These are phyloP conservation scores for Tuber melanosporum DNA, from an alignment of 495 filamentous ascomycete genomes.

Conservation along the genomic window DNA sequence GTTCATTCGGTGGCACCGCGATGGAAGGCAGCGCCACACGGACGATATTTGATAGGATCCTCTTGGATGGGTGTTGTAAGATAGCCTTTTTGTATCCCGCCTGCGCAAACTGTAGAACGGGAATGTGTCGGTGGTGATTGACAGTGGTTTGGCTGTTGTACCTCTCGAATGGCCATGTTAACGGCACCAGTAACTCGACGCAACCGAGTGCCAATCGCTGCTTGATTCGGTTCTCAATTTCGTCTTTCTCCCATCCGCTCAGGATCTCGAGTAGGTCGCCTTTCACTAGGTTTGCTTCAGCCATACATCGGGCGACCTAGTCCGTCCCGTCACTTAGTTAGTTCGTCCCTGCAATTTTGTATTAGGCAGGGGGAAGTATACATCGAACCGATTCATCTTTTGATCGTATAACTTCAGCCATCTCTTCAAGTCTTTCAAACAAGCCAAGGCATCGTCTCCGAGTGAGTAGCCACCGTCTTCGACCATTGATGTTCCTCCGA, in stretches of 20 bases:
- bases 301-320: constrained; percentile 67
- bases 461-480: constrained; percentile 77
- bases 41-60: constrained; percentile 69
- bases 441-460: constrained; percentile 87
- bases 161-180: constrained; percentile 91
- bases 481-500: constrained; percentile 77
- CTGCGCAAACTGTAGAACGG: constrained; percentile 81
- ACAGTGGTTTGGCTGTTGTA: constrained; percentile 72
- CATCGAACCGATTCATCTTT: constrained; percentile 88
- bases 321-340: neutral
- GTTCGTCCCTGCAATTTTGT: neutral
- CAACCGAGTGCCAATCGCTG: constrained; percentile 78
- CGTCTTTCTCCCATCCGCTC: constrained; percentile 63
- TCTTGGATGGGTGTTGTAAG: constrained; percentile 67
- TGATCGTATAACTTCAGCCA: constrained; percentile 95
- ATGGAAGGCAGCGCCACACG: constrained; percentile 82
- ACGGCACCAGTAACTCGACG: constrained; percentile 82
- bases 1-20: constrained; percentile 66
- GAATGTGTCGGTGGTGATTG: constrained; percentile 85
- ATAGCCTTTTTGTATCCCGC: constrained; percentile 81
- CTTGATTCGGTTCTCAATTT: constrained; percentile 60
- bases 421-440: constrained; percentile 82
- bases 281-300: constrained; percentile 85
- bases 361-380: constrained; percentile 41
- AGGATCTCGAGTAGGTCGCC: constrained; percentile 88